Base-by-base conservation (phyloP, 169 alveolate genomes). In the Ichthyophthirius multifiliis region DNA sequence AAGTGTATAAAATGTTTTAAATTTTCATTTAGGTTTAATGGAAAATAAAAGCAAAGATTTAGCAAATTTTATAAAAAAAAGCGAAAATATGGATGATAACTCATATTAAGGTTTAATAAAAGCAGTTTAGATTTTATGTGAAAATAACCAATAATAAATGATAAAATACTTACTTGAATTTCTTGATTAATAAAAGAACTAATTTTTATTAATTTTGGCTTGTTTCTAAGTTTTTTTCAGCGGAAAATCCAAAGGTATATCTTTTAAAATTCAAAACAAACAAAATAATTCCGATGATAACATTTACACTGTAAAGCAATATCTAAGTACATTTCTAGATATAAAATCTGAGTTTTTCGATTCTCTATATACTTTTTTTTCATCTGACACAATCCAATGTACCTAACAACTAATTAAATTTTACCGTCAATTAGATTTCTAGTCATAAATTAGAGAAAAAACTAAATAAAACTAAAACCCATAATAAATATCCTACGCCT, bases 271-370 rank as follows among this genome's bases (percentile, higher is more conserved):
- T 32, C 43, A 43, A 34, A 74, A 64, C 30, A 13, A n/a, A 78
- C 23, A 43, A 16, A 67, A 47, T 12, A 64, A 78, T 18, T 27
- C 41, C 12, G 16, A 31, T n/a, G 41, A 41, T 44, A 45, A 78
- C 23, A 37, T 30, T 31, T 18, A 20, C 7, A 20, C 10, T 55
- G 55, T 78, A 20, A 32, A 63, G 6, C 43, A 78, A 16, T 35
- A 63, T 18, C 34, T 78, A 32, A 16, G 71, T n/a, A 64, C 35
- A 35, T 34, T 30, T 32, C 73, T 78, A 32, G 75, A 78, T 16
- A 44, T 78, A 3, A 78, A 78, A 43, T 31, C 39, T 32, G 84
- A 78, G 18, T 78, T 78, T 35, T 78, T 78, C 43, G 84, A 78
- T 64, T 76, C 84, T 31, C 46, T 78, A 5, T 73, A 64, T 55